Evolutionary conservation across 129 eudicot species (phyloP).

Genomic region (Flaveria trinervia): DNA sequence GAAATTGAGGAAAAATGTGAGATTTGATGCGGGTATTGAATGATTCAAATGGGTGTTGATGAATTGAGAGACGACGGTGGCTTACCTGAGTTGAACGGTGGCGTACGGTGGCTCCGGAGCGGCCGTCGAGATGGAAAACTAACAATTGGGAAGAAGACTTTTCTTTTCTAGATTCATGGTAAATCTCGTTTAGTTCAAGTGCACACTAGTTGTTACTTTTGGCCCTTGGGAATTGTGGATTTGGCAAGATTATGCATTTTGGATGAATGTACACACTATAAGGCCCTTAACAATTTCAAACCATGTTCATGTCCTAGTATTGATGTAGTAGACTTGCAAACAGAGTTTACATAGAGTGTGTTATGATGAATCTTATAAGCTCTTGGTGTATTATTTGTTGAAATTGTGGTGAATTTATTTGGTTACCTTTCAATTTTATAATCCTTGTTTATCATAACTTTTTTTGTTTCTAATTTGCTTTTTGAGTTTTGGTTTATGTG

Average conservation of each 20-base stretch:
- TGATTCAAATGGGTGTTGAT: conserved; percentile 14
- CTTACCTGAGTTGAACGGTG: conserved; percentile 31
- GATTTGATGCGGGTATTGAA: conserved; percentile 36
- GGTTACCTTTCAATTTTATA: no score
- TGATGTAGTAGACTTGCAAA: no score
- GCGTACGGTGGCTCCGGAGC: conserved; percentile 22
- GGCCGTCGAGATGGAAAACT: conserved; percentile 27
- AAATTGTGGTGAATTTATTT: no score
- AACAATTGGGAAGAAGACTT: conserved; percentile 22
- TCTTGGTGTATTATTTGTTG: no score
- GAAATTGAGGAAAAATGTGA: conserved; percentile 18
- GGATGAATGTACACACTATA: not conserved
- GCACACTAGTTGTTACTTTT: conserved; percentile 5
- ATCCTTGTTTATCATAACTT: no score
- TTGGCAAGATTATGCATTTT: not conserved
- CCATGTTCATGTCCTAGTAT: no score
- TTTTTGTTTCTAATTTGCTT: no score
- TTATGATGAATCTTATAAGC: no score
- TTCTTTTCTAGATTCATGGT: conserved; percentile 29
- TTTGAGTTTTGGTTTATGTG: no score
- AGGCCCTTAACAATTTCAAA: not conserved
- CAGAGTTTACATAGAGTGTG: no score
- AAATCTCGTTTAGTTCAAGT: conserved; percentile 13
- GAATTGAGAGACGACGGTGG: not conserved
- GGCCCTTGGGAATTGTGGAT: not conserved